These are phyloP conservation scores for Suillus brevipes DNA, from an alignment of 768 basidiomycete genomes.

Conservation along the genomic window DNA sequence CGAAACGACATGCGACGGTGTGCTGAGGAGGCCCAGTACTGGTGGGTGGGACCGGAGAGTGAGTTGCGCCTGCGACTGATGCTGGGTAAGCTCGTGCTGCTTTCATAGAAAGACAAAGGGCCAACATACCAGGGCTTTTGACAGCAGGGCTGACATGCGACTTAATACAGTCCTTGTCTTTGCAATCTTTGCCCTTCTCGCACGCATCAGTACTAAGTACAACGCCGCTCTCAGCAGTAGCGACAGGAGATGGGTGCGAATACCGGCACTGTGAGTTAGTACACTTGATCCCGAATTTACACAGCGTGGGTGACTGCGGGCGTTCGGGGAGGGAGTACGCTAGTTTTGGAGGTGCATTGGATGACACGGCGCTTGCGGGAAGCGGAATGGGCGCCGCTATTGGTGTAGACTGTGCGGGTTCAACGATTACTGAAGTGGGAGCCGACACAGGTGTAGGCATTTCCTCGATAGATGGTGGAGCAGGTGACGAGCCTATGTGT, in stretches of 20 bases:
- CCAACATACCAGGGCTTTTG: slow-evolving; percentile 53
- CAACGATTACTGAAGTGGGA: slow-evolving; percentile 19
- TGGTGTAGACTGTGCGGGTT: slow-evolving; percentile 16
- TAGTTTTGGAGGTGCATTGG: slow-evolving; percentile 13
- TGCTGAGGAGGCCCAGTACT: slow-evolving; percentile 21
- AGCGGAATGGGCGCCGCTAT: slow-evolving; percentile 28
- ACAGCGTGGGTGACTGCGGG: slow-evolving; percentile 85
- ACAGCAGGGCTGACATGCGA: slow-evolving; percentile 89
- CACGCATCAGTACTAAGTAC: slow-evolving; percentile 94
- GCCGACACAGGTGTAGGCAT: neutral
- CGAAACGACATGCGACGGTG: slow-evolving; percentile 63
- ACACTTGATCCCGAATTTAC: slow-evolving; percentile 92
- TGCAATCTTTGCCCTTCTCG: slow-evolving; percentile 84
- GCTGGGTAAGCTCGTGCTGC: slow-evolving; percentile 15
- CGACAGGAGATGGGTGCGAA: slow-evolving; percentile 96
- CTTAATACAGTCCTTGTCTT: slow-evolving; percentile 92
- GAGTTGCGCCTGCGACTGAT: slow-evolving; percentile 36
- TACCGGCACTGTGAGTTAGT: slow-evolving; percentile 86
- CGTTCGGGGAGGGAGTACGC: slow-evolving; percentile 69
- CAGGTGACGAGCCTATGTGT: slow-evolving; percentile 26
- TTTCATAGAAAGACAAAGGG: slow-evolving; percentile 5
- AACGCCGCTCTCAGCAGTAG: slow-evolving; percentile 91
- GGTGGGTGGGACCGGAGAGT: slow-evolving; percentile 36
- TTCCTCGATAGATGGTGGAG: slow-evolving; percentile 16
- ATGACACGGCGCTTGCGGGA: slow-evolving; percentile 23